Conservation (phyloP, 2,329 filamentous ascomycete species). For the Ceratocystis albifundus region DNA sequence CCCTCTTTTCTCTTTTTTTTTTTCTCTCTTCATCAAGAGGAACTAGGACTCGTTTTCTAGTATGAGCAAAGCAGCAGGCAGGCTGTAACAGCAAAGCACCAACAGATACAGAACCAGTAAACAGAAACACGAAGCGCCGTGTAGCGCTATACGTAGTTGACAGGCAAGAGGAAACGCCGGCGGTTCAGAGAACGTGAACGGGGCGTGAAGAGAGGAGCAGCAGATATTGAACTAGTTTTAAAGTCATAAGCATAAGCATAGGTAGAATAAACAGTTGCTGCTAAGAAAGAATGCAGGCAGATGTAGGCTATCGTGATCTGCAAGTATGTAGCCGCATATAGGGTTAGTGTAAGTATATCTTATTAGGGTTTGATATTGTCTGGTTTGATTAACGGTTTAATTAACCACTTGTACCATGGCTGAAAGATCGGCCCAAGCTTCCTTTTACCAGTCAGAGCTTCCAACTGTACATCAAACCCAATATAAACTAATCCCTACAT, state of each 20-base stretch:
- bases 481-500: background rate
- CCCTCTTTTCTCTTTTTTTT: background rate
- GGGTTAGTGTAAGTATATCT: background rate
- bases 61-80: background rate
- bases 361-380: background rate
- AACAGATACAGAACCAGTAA: conserved; percentile 12
- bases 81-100: conserved; percentile 10
- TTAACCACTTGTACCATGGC: background rate
- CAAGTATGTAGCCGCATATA: background rate
- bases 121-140: conserved; percentile 29
- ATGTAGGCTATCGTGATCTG: background rate
- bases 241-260: conserved; percentile 9
- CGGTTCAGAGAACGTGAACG: background rate
- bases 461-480: background rate
- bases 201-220: background rate
- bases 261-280: background rate
- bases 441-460: background rate
- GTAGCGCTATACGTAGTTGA: conserved; percentile 1
- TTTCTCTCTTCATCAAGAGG: background rate
- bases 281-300: background rate
- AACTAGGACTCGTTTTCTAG: background rate
- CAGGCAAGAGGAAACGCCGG: background rate
- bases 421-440: conserved; percentile 7
- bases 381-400: background rate
- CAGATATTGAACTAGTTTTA: background rate